Evolutionary conservation across 345 rosid genomes (phyloP), one percentile per base, ranked within the genome.

Genomic region (Lepidium aucheri): DNA sequence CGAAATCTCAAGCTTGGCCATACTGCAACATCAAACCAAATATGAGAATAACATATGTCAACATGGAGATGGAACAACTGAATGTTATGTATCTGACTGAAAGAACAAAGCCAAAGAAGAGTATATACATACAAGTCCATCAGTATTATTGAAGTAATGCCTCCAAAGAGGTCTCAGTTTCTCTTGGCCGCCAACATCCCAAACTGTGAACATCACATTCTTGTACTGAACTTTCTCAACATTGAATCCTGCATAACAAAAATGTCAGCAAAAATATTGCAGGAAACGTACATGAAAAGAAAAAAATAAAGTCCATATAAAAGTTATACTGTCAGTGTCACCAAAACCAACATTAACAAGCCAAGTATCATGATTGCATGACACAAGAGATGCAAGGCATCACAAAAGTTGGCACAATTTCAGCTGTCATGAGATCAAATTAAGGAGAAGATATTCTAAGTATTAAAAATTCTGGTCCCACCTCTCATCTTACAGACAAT

Each of bases 151-250:
- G 70, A 95, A 91, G 83, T 95, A 95, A 76, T 95, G 99, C 87
- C 96, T 87, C 99, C 99, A 95, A 4, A 95, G 83, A 33, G 99
- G 96, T 78, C 99, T 84, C 51, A 91, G 76, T 84, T 95, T 95
- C 87, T 91, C 98, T 79, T 91, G 98, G 22, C 99, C 98, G 59
- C 99, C 96, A 51, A 95, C 97, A 70, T 95, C 99, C 99, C 99
- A 95, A 62, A 95, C 99, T 16, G 98, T 95, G 82, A 95, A 95
- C 49, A 87, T 69, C 64, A 95, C 99, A 85, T 95, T 91, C 89
- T 95, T 95, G 77, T 95, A 95, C 81, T 95, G 95, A 70, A 91
- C 98, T 80, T 95, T 91, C 90, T 95, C 99, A 69, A 95, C 99
- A 46, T 94, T 94, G 77, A 94, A 94, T 60, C 99, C 99, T 94